Base-by-base conservation (phyloP, 2,329 filamentous ascomycete genomes). In the Periconia sp. region DNA sequence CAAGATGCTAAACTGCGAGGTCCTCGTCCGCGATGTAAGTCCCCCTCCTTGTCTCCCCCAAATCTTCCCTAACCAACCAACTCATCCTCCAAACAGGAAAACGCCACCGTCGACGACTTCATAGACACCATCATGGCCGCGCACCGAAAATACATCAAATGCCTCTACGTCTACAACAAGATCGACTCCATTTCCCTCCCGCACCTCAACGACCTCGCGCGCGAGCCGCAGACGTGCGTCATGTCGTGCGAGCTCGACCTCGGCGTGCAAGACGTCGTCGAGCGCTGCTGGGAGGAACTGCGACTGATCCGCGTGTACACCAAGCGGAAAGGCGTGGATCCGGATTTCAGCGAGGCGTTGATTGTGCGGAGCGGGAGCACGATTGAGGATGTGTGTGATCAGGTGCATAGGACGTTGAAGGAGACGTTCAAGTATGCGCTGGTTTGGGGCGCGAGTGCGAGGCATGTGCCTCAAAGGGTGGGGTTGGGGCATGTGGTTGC, bases 111-210 rank as follows among this genome's bases (percentile, higher is more conserved):
- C 35, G 94, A 99, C 77, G 93, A 99, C 76, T 90, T 99, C 74
- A 99, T 99, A 78, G 94, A 99, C 74, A 92, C 97, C 57, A 97
- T 99, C 76, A 97, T 97, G 93, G 96, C 94, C 76, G 91, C 97
- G 71, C 94, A 99, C 80, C 83, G 94, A 70, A 99, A 96, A 76
- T 99, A 99, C 81, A 97, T 99, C 80, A 84, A 85, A 71, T 89
- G 86, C 53, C 82, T 99, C 31, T 99, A 99, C 77, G 93, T 97
- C 31, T 99, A 99, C 86, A 99, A 99, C 88, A 99, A 99, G 79
- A 96, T 99, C 77, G 94, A 99, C 78, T 88, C 86, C 73, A 90
- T 99, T 56, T 93, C 89, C 41, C 84, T 99, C 61, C 92, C 97
- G 72, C 96, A 95, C 76, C 84, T 99, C 45, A 90, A 99, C 79